Evolutionary conservation across 805 yeast genomes (phyloP).

Genomic region (Cyberlindnera misumaiensis): DNA sequence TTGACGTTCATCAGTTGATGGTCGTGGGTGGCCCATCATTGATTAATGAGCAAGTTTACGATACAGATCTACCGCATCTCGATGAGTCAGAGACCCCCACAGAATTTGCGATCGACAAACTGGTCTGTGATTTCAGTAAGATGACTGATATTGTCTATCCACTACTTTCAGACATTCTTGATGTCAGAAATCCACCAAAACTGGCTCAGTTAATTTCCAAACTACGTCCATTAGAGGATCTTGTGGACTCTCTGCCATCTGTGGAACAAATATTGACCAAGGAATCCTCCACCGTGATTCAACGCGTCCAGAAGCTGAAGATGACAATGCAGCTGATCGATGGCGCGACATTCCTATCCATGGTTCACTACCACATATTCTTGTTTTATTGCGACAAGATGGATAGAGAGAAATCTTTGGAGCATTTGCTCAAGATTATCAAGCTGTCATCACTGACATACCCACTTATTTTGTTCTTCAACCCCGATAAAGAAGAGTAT

Average conservation of each 20-base stretch:
- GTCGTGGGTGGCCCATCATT: conserved; percentile 18
- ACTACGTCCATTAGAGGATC: conserved; percentile 10
- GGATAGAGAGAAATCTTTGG: conserved; percentile 10
- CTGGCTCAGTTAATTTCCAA: conserved; percentile 7
- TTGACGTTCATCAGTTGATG: conserved; percentile 19
- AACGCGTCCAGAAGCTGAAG: conserved; percentile 13
- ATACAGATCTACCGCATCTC: conserved; percentile 21
- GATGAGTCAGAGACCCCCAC: conserved; percentile 16
- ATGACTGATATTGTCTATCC: conserved; percentile 13
- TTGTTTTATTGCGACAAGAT: conserved; percentile 12
- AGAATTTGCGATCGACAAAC: conserved; percentile 17
- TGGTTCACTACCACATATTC: conserved; percentile 20
- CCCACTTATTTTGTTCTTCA: conserved; percentile 12
- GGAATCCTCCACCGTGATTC: conserved; percentile 14
- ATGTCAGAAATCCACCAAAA: conserved; percentile 15
- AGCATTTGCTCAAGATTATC: conserved; percentile 8
- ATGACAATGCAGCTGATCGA: conserved; percentile 8
- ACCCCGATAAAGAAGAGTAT: conserved; percentile 8
- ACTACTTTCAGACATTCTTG: conserved; percentile 12
- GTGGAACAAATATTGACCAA: conserved; percentile 13
- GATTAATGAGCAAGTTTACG: conserved; percentile 15
- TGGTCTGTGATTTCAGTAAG: conserved; percentile 11
- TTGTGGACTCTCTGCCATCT: conserved; percentile 1
- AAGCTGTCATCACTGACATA: conserved; percentile 5
- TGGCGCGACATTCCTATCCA: conserved; percentile 10